A percentile compares a stretch with the other conserved stretches of the same genome.
Conservation (phyloP, 2,329 filamentous ascomycete species). For the Pochonia chlamydosporia region DNA sequence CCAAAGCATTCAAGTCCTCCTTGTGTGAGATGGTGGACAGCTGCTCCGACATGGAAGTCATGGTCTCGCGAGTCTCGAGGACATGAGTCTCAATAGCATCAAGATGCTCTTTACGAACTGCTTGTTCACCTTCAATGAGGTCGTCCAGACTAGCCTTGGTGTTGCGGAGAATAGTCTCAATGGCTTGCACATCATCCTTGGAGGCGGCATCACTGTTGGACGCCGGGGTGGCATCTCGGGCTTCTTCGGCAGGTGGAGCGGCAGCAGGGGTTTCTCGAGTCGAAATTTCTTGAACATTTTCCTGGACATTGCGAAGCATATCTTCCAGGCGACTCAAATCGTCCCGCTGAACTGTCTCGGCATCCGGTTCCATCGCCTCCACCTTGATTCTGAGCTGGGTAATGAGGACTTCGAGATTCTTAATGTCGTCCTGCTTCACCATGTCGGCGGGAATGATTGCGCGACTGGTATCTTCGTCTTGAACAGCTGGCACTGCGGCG, state of each 20-base stretch:
- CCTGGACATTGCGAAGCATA: conserved; percentile 42
- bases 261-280: conserved; percentile 18
- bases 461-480: conserved; percentile 16
- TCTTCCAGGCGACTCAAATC: conserved; percentile 53
- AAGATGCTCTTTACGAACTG: conserved; percentile 60
- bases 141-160: conserved; percentile 86
- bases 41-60: conserved; percentile 60
- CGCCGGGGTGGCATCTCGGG: conserved; percentile 12
- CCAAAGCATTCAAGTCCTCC: conserved; percentile 71
- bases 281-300: conserved; percentile 40
- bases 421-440: conserved; percentile 67
- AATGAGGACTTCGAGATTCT: conserved; percentile 79
- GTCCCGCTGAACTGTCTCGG: conserved; percentile 36
- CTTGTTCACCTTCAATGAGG: conserved; percentile 64
- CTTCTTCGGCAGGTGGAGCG: conserved; percentile 11
- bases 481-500: conserved; percentile 42
- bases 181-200: conserved; percentile 80
- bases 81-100: conserved; percentile 61
- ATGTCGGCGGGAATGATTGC: conserved; percentile 37
- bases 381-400: conserved; percentile 79
- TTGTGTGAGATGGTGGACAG: conserved; percentile 68
- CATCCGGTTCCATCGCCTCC: conserved; percentile 43
- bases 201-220: conserved; percentile 31
- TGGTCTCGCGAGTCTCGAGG: conserved; percentile 66
- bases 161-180: conserved; percentile 85